These are phyloP conservation scores for Stemphylium vesicarium DNA, from an alignment of 2,329 filamentous ascomycete genomes.

Conservation along the genomic window DNA sequence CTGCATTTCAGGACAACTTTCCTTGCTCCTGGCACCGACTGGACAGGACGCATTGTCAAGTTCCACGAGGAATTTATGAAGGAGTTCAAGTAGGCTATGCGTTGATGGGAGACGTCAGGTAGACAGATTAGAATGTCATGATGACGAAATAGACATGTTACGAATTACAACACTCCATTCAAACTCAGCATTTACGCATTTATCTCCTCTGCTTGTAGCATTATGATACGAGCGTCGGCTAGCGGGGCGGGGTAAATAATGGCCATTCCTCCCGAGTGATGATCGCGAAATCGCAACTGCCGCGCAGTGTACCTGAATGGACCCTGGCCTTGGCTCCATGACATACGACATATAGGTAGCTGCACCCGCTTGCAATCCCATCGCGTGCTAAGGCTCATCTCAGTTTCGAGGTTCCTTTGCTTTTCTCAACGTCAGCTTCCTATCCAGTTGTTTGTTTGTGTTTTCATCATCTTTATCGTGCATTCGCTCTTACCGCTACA, in stretches of 20 bases:
- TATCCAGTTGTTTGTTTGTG: neutral
- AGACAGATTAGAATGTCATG: neutral
- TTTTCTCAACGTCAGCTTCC: neutral
- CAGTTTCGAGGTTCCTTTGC: too few species aligned
- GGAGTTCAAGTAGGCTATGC: constrained; percentile 63
- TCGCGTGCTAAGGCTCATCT: too few species aligned
- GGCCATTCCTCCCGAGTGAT: neutral
- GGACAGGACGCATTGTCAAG: constrained; percentile 83
- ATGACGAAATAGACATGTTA: neutral
- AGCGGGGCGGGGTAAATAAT: constrained; percentile 4
- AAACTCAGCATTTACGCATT: too few species aligned
- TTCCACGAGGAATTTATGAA: constrained; percentile 94
- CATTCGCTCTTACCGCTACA: too few species aligned
- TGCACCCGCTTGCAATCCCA: neutral
- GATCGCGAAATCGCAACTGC: constrained; percentile 10
- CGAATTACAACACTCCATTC: neutral
- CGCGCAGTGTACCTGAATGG: constrained; percentile 14
- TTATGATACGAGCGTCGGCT: neutral
- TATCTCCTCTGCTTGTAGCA: neutral
- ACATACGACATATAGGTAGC: constrained; percentile 5
- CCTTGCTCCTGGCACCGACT: constrained; percentile 93
- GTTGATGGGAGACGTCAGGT: neutral
- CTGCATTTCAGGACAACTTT: constrained; percentile 97
- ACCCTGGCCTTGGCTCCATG: constrained; percentile 10
- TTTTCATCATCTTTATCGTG: neutral